Base-by-base conservation (phyloP, 148 eudicot species). In the Vaccinium corymbosum region DNA sequence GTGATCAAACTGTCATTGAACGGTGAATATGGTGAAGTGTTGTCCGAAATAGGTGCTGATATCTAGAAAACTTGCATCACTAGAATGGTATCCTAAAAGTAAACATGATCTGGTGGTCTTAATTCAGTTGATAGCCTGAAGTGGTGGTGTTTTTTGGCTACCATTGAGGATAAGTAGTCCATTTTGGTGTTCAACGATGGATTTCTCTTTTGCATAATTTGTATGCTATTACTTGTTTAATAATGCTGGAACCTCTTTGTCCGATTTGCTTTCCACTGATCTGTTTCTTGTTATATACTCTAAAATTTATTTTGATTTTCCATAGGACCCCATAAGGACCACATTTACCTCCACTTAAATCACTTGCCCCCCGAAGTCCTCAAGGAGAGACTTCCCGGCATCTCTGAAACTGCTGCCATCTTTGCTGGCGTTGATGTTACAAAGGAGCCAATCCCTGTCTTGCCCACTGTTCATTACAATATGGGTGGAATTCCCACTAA, bases 401-500 rank as follows among this genome's bases (percentile, higher is more conserved):
- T 97, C 75, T 97, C 99, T 66, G 99, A 97, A 92, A 97, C 99
- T 81, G 99, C 99, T 83, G 98, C 99, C 62, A 97, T 97, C 76
- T 97, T 97, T 89, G 96, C 99, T 87, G 99, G 98, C 79, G 99
- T 95, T 90, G 99, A 97, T 88, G 99, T 97, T 83, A 97, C 98
- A 52, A 97, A 97, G 90, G 96, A 97, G 85, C 99, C 99, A 16
- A 97, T 97, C 76, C 99, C 99, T 81, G 99, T 97, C 86, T 90
- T 97, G 84, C 99, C 99, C 25, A 97, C 99, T 84, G 99, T 97
- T 74, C 99, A 97, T 82, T 97, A 97, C 85, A 97, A 97, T 83
- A 97, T 97, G 99, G 99, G 99, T 85, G 99, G 99, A 56, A 93
- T 97, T 85, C 99, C 99, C 70, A 97, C 99, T 81, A 97, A 93